Evolutionary conservation across 805 yeast genomes (phyloP).

Genomic region (Metschnikowia drakensbergensis): DNA sequence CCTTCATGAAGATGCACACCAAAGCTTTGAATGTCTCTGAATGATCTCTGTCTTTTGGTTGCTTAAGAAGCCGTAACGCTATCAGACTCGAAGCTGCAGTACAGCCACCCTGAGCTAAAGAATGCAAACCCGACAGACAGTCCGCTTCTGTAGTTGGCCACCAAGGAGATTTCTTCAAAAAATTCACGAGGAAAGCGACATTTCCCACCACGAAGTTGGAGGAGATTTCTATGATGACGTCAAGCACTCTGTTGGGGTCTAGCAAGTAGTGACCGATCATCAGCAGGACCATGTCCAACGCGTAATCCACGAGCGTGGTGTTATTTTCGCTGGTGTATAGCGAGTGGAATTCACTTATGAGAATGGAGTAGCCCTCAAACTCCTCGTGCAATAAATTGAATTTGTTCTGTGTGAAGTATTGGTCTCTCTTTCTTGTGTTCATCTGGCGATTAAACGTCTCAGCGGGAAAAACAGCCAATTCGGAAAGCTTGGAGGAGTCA

Average conservation of each 20-base stretch:
- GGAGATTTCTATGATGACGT: conserved; percentile 55
- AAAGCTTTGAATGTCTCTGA: conserved; percentile 45
- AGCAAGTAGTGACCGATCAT: conserved; percentile 71
- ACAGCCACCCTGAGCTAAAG: conserved; percentile 50
- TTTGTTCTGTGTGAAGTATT: conserved; percentile 48
- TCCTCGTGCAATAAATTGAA: conserved; percentile 72
- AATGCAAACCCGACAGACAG: conserved; percentile 25
- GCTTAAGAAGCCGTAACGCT: conserved; percentile 40
- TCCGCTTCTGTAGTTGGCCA: conserved; percentile 53
- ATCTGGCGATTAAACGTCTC: conserved; percentile 34
- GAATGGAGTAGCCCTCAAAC: conserved; percentile 70
- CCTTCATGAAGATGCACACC: conserved; percentile 57
- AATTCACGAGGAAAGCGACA: conserved; percentile 43
- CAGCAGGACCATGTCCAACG: conserved; percentile 47
- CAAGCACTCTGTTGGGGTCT: conserved; percentile 69
- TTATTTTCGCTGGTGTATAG: conserved; percentile 42
- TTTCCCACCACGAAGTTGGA: conserved; percentile 42
- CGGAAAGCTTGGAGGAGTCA: conserved; percentile 26
- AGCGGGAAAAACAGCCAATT: conserved; percentile 28
- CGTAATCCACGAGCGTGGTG: conserved; percentile 38
- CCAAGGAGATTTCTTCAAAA: conserved; percentile 57
- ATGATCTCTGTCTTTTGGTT: conserved; percentile 28
- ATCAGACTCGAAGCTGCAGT: conserved; percentile 51
- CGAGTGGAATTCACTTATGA: conserved; percentile 46
- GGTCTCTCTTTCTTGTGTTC: conserved; percentile 37